Base-by-base conservation (phyloP, 352 stramenopile species). In the Phytophthora ohioensis region DNA sequence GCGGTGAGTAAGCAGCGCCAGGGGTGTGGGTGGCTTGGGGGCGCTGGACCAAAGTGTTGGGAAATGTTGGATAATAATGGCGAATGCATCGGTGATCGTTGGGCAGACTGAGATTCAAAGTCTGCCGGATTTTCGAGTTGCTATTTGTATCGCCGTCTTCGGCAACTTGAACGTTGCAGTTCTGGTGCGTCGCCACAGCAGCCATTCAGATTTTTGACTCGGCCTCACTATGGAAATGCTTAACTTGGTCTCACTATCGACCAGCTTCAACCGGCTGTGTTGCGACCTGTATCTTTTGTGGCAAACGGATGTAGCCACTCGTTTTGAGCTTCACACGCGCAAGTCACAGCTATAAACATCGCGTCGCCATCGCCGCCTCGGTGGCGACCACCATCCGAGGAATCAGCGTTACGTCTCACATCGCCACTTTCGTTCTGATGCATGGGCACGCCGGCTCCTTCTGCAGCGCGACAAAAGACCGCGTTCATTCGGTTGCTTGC, bases 91-190 rank as follows among this genome's bases (percentile, higher is more conserved):
- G 35, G 17, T 47, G 52, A 58, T 57, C 41, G 41, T 27, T 13
- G 41, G 35, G 36, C 13, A 21, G 52, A 55, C 10, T 55, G 17
- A 39, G 41, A 49, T 42, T 32, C 17, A 41, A 32, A 59, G 21
- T 49, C 38, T 36, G 59, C 36, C 32, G 41, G 47, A 42, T 49
- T 58, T 60, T 52, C 3, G 11, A 51, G 0, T 31, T 5, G 30
- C 4, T 42, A 5, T 42, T 42, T 46, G 7, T 46, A 46, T 46
- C 41, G 15, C 42, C 13, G 64, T 52, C 64, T 59, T 15, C 35
- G 5, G 53, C 57, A 69, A 60, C 59, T 73, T 69, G 66, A 69
- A 73, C 45, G 39, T 69, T 5, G 31, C 9, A 27, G 5, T 55
- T 49, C 32, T 59, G 32, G 15, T 43, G 41, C 53, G 42, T 13